Evolutionary conservation across 768 basidiomycete genomes (phyloP), one percentile per base, ranked within the genome.

Genomic region (Cystofilobasidium ferigula): DNA sequence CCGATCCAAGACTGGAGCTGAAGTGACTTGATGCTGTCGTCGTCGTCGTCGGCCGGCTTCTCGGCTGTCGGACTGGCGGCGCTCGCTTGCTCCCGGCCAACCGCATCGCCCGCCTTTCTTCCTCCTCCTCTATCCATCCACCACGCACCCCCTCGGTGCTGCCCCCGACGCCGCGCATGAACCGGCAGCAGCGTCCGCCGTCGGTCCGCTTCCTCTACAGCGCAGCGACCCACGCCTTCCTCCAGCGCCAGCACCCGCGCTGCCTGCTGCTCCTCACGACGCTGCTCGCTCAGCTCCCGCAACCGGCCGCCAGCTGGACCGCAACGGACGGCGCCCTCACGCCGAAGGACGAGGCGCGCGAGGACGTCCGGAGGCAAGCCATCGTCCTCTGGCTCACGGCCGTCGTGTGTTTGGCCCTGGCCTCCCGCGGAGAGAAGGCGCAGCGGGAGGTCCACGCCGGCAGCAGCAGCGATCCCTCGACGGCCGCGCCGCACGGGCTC

Each of bases 181-280:
- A n/a, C n/a, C n/a, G n/a, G n/a, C n/a, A 47, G 30, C 65, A 22
- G 24, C 66, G n/a, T 28, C 71, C 67, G 35, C 69, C 64, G 34
- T 32, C 45, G 34, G 68, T 13, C 12, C 20, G 36, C 34, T 14
- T 40, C 30, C 48, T 59, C 59, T 42, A 66, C 64, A 30, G 36
- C 40, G 3, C 64, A 57, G 61, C 47, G 59, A 22, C 57, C 63
- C 26, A 61, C 43, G 38, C 69, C 61, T 30, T 60, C 64, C 22
- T 58, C 40, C 32, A 16, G 34, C 38, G 35, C 40, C 61, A 62
- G 43, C 38, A 22, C 40, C 22, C 43, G 20, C 59, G 38, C n/a
- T 18, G 18, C 24, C 26, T 40, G n/a, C 24, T 20, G 3, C 36
- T 61, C 42, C 38, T 40, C 38, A 13, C 59, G 8, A 16, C 24